Conservation (phyloP, 208 protist genomes). For the Leishmania aethiopica region DNA sequence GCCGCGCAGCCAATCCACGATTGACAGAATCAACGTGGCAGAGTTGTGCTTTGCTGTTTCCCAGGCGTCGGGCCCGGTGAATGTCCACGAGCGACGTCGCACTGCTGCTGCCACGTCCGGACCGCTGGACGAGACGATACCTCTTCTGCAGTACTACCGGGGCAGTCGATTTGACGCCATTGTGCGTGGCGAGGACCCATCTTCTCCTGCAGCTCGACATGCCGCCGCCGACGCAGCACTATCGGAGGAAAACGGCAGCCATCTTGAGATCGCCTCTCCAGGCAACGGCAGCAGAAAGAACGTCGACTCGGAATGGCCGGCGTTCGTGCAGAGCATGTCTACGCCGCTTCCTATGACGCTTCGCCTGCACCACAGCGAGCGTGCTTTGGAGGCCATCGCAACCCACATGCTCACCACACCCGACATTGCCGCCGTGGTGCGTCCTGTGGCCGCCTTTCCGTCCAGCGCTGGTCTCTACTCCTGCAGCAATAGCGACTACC, state of each 20-base stretch:
- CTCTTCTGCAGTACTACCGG: slow-evolving; percentile 83
- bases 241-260: neutral
- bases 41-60: slow-evolving; percentile 89
- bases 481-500: slow-evolving; percentile 82
- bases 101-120: slow-evolving; percentile 34
- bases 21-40: slow-evolving; percentile 58
- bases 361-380: slow-evolving; percentile 81
- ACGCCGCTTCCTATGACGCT: slow-evolving; percentile 89
- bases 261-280: neutral
- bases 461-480: slow-evolving; percentile 48
- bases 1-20: slow-evolving; percentile 80
- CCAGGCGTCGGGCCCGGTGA: slow-evolving; percentile 60
- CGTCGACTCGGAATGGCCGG: slow-evolving; percentile 57
- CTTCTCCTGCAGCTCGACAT: slow-evolving; percentile 29
- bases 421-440: slow-evolving; percentile 38
- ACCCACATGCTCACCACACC: slow-evolving; percentile 37
- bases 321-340: slow-evolving; percentile 54
- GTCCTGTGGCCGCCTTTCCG: slow-evolving; percentile 42
- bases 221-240: slow-evolving; percentile 3
- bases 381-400: slow-evolving; percentile 38
- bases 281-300: neutral
- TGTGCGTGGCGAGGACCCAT: slow-evolving; percentile 42
- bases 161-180: slow-evolving; percentile 65
- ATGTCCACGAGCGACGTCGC: slow-evolving; percentile 72
- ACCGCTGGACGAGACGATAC: slow-evolving; percentile 56